Base-by-base conservation (phyloP, 441 rosid species). In the Adansonia grandidieri region DNA sequence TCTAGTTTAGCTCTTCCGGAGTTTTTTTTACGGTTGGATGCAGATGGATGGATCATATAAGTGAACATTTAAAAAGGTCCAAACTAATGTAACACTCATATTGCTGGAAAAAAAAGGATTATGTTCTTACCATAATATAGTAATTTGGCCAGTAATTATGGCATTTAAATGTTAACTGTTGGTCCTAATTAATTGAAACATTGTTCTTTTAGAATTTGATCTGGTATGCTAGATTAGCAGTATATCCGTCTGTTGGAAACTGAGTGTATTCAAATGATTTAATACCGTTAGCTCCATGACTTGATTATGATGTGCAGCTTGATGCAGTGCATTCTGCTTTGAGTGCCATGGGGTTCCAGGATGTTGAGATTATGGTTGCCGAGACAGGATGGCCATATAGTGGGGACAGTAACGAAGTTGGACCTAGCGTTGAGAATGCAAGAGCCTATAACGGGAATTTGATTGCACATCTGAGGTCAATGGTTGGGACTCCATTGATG, bases 331-430 rank as follows among this genome's bases (percentile, higher is more conserved):
- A 87, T 42, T 92, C 99, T 11, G 99, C 98, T 63, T 84, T 95
- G 80, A 90, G 89, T 69, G 87, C 89, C 5, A 83, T 93, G 82
- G 97, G 98, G 22, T 95, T 92, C 83, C 86, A 87, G 76, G 93
- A 90, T 50, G 82, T 91, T 1, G 98, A 95, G 81, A 92, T 95
- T 37, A 44, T 91, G 80, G 95, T 95, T 19, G 96, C 99, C 1
- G 99, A 95, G 85, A 95, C 99, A 0, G 99, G 99, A 0, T 95
- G 99, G 99, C 90, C 99, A 1, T 90, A 90, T 77, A 44, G 72
- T 0, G 99, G 99, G 5, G 97, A 93, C 80, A 60, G 84, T 45
- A 91, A 85, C 62, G 99, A 96, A 82, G 94, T 84, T 47, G 99
- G 99, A 13, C 78, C 98, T 0, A 82, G 93, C 24, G 75, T 91